Evolutionary conservation across 768 basidiomycete species (phyloP), one percentile per base, ranked within the genome.

Genomic region (Suillus bovinus): DNA sequence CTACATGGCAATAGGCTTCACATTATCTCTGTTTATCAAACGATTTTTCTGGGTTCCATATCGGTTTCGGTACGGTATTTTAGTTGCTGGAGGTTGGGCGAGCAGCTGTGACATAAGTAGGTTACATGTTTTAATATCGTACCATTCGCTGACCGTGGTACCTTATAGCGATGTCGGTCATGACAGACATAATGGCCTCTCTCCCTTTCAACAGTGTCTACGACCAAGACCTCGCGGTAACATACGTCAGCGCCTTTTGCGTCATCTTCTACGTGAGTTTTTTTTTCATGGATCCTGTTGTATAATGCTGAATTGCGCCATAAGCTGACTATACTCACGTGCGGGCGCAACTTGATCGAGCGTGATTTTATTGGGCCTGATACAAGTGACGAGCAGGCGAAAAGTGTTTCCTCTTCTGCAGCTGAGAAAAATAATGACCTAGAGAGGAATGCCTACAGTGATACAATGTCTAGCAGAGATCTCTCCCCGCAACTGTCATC

Each of bases 1-100:
- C 2, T 90, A 90, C 64, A 81, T 85, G 59, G 64, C 66, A 4
- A 67, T 86, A 7, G 86, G 88, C 17, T 66, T 83, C 14, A 47
- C 73, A 17, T 74, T 85, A 39, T 84, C 83, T 0, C 84, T 78
- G 75, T 39, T 81, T 17, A 72, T 83, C 58, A 80, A 80, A 53
- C 80, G 81, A 62, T 69, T 87, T 60, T 88, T 87, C 66, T 89
- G 87, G 83, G 86, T 89, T 0, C 88, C 89, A 1, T 85, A 87
- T 70, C 80, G 86, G 29, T 89, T 89, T 66, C 76, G 88, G 57
- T 84, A 84, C 67, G 89, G 88, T 0, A 77, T 90, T 34, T 66
- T 89, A 2, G 82, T 84, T 5, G 86, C 88, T 0, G 87, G 86
- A 34, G 81, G 80, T 4, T 89, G 82, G 82, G 80, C 79, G 16